phyloP scores from a whole-genome alignment of 2,329 filamentous ascomycete genomes.

The Fusarium musae region DNA sequence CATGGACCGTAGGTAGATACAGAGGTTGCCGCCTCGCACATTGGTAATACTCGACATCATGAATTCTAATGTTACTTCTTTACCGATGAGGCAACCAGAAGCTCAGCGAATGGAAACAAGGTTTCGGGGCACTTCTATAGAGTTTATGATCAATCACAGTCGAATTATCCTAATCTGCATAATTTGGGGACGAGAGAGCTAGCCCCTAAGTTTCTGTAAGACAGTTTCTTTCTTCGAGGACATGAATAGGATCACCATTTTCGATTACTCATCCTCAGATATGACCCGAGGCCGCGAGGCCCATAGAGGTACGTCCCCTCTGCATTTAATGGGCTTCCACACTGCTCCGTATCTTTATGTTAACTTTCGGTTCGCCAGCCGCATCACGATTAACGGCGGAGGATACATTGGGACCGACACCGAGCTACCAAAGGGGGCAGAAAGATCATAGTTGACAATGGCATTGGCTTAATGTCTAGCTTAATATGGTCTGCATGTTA shows the following conservation, averaged over 20 bases:
- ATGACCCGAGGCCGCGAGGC: neutral
- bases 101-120: neutral
- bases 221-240: neutral
- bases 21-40: neutral
- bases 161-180: neutral
- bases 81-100: neutral
- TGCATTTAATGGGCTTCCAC: neutral
- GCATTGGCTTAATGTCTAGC: neutral
- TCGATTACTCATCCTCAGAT: neutral
- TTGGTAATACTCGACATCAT: neutral
- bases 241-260: neutral
- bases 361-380: neutral
- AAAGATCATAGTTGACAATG: neutral
- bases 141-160: neutral
- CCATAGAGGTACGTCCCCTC: neutral
- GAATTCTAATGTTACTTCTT: neutral
- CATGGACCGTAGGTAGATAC: neutral
- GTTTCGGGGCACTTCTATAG: neutral
- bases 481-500: neutral
- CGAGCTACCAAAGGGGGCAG: neutral
- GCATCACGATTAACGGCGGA: neutral
- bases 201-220: neutral
- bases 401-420: neutral
- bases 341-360: neutral
- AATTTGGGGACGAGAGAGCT: neutral